Conservation (phyloP, 176 grass and related monocot species). For the Poa annua region DNA sequence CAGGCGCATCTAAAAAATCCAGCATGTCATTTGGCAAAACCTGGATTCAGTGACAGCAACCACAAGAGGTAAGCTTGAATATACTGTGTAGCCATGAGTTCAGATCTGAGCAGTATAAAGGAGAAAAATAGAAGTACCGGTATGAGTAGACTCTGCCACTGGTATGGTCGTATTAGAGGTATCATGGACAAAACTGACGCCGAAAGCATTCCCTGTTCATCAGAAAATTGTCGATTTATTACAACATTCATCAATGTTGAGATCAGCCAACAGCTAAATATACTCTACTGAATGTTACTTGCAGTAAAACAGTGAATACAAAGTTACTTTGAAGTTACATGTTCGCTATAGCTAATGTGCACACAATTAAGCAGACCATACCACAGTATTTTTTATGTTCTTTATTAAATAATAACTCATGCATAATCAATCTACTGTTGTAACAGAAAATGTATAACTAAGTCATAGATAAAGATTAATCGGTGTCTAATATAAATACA, state of each 20-base stretch:
- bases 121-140: slow-evolving; percentile 62
- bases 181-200: slow-evolving; percentile 91
- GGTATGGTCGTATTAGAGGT: slow-evolving; percentile 91
- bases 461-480: slow-evolving; percentile 1
- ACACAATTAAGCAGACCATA: neutral
- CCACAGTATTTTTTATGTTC: neutral
- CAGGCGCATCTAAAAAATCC: slow-evolving; percentile 98
- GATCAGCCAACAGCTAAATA: neutral
- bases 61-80: slow-evolving; percentile 31
- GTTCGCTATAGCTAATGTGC: neutral
- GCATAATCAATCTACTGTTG: slow-evolving; percentile 6
- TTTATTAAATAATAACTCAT: slow-evolving; percentile 14
- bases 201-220: slow-evolving; percentile 80
- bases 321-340: neutral
- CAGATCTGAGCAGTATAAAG: slow-evolving; percentile 40
- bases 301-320: neutral
- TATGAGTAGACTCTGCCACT: slow-evolving; percentile 96
- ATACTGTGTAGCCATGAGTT: slow-evolving; percentile 24
- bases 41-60: slow-evolving; percentile 43
- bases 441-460: neutral
- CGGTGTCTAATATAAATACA: slow-evolving; percentile 14
- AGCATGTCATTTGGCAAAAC: slow-evolving; percentile 94
- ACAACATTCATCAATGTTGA: slow-evolving; percentile 5
- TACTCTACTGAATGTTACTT: neutral
- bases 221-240: slow-evolving; percentile 31